Evolutionary conservation across 75 land plant species (phyloP).

Genomic region (Cupressus sempervirens): DNA sequence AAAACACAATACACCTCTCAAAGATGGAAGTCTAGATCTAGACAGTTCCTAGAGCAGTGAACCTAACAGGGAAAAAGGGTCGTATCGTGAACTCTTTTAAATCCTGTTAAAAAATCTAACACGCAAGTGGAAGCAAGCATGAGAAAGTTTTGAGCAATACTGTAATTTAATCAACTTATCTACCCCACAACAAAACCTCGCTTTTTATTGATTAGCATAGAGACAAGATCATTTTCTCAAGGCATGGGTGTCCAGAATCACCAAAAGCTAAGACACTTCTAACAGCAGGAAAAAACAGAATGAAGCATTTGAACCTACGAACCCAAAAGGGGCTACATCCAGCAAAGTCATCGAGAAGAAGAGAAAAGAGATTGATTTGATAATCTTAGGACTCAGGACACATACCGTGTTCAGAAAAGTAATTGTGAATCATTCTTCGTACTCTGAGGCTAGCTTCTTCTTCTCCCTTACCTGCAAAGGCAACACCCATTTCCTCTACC

Average conservation of each 20-base stretch:
- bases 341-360: not conserved
- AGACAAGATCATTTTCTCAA: not conserved
- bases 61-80: not conserved
- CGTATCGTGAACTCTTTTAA: not conserved
- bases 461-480: slow-evolving; percentile 22
- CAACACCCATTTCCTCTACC: slow-evolving; percentile 84
- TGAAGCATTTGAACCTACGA: not conserved
- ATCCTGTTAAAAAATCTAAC: not conserved
- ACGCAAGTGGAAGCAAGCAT: not conserved
- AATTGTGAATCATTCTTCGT: slow-evolving; percentile 46
- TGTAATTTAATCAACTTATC: not conserved
- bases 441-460: slow-evolving; percentile 48
- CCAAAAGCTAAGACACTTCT: not conserved
- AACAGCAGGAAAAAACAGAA: not conserved
- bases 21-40: too few relatives aligned
- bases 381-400: not conserved
- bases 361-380: not conserved
- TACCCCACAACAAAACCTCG: not conserved
- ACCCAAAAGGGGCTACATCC: not conserved
- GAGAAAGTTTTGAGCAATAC: not conserved
- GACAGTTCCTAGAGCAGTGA: too few relatives aligned
- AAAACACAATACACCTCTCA: not conserved
- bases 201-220: not conserved
- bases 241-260: not conserved
- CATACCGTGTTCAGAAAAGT: slow-evolving; percentile 60